Conservation (phyloP, 1,284 basidiomycete species). For the Neonothopanus nambi region DNA sequence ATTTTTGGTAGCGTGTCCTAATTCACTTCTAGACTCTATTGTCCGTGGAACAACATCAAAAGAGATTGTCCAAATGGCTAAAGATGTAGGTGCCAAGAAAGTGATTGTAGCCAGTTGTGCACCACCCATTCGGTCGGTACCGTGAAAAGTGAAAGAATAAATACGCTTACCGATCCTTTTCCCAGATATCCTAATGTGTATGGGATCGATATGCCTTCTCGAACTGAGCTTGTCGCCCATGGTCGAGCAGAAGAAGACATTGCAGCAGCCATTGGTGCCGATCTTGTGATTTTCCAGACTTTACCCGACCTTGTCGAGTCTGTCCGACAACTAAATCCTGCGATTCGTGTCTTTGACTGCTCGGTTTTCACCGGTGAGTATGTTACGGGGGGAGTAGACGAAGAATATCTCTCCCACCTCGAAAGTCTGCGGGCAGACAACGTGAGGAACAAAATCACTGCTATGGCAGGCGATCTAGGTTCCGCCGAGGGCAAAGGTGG, state of each 20-base stretch:
- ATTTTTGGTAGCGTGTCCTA: background rate
- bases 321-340: constrained; percentile 86
- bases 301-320: constrained; percentile 86
- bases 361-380: constrained; percentile 98
- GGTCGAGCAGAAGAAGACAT: constrained; percentile 77
- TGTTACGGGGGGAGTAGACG: constrained; percentile 94
- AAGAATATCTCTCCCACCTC: constrained; percentile 77
- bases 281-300: constrained; percentile 98
- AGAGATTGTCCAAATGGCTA: constrained; percentile 99
- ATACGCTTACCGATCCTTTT: constrained; percentile 4
- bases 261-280: constrained; percentile 88
- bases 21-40: constrained; percentile 77
- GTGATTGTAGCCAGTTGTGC: constrained; percentile 98
- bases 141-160: background rate
- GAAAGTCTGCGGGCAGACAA: constrained; percentile 86
- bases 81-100: constrained; percentile 97
- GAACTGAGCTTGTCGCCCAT: constrained; percentile 91
- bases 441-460: constrained; percentile 62
- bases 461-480: constrained; percentile 32
- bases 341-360: constrained; percentile 87
- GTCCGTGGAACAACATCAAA: constrained; percentile 98
- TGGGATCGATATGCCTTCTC: constrained; percentile 99
- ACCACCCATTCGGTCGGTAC: constrained; percentile 81
- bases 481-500: constrained; percentile 40
- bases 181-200: constrained; percentile 91